Evolutionary conservation across 306 rosid genomes (phyloP).

Genomic region (Amphicarpaea edgeworthii): DNA sequence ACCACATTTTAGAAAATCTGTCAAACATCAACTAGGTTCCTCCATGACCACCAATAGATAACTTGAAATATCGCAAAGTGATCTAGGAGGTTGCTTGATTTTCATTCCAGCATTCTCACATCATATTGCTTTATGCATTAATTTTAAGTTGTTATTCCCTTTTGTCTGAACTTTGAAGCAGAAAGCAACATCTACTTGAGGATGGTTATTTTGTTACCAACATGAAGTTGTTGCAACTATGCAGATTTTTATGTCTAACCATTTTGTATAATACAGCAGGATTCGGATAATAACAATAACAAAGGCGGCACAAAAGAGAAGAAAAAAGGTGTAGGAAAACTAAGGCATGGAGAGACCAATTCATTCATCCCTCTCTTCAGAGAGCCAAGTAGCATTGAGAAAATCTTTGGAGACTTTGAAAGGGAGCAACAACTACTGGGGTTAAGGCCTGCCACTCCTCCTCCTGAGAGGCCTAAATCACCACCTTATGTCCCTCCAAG

Average conservation of each 20-base stretch:
- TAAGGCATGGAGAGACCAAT: constrained; percentile 80
- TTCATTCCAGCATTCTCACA: constrained; percentile 30
- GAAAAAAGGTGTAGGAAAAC: constrained; percentile 79
- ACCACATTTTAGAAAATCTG: constrained; percentile 2
- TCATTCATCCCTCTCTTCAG: constrained; percentile 90
- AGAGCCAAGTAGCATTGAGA: constrained; percentile 97
- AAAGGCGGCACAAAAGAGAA: constrained; percentile 76
- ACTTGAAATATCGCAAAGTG: constrained; percentile 28
- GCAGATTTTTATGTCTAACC: constrained; percentile 33
- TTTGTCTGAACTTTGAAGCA: constrained; percentile 30
- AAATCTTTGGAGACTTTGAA: constrained; percentile 92
- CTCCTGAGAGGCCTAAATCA: constrained; percentile 73
- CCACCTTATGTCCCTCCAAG: constrained; percentile 71
- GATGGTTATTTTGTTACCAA: constrained; percentile 10
- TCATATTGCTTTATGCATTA: constrained; percentile 32
- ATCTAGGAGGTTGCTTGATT: constrained; percentile 31
- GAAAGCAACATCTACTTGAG: constrained; percentile 31
- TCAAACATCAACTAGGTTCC: constrained; percentile 28
- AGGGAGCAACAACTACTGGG: constrained; percentile 81
- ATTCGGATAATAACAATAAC: constrained; percentile 70
- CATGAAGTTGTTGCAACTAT: constrained; percentile 20
- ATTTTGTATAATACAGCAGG: constrained; percentile 55
- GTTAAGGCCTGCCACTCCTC: constrained; percentile 70
- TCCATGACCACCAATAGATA: constrained; percentile 24
- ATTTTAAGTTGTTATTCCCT: constrained; percentile 2